Evolutionary conservation across 2,329 filamentous ascomycete genomes (phyloP).

Genomic region (Colletotrichum limetticola): DNA sequence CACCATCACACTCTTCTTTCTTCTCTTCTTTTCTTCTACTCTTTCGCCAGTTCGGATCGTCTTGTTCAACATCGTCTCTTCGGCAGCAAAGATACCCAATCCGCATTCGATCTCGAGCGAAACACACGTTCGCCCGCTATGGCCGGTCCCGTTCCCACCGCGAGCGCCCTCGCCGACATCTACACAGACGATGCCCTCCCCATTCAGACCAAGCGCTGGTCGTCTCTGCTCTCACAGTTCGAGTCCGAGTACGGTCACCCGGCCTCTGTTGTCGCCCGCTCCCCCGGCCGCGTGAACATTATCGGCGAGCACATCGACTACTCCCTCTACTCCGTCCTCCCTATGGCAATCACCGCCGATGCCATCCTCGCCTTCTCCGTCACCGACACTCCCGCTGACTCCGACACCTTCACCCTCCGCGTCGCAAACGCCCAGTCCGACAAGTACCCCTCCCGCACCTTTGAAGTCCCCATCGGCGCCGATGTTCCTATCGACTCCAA

Average conservation of each 20-base stretch:
- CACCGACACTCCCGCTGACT: conserved; percentile 59
- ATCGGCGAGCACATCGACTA: conserved; percentile 99
- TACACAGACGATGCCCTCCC: conserved; percentile 80
- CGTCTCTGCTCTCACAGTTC: conserved; percentile 77
- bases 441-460: conserved; percentile 81
- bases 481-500: conserved; percentile 85
- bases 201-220: conserved; percentile 79
- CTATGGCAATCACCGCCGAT: conserved; percentile 94
- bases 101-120: conserved; percentile 23
- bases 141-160: conserved; percentile 76
- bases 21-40: not conserved
- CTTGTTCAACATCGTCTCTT: not conserved
- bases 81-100: conserved; percentile 4
- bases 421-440: conserved; percentile 82
- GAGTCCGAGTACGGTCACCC: conserved; percentile 73
- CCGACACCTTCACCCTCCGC: conserved; percentile 73
- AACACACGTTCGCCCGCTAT: conserved; percentile 46
- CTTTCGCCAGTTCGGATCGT: not conserved
- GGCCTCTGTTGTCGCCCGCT: conserved; percentile 86
- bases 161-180: conserved; percentile 80
- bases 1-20: not conserved
- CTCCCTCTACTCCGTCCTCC: conserved; percentile 93
- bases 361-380: conserved; percentile 83
- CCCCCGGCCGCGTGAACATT: conserved; percentile 95
- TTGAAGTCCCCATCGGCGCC: conserved; percentile 72